Evolutionary conservation across 1,284 basidiomycete species (phyloP).

Genomic region (Xerocomus nothofagi): DNA sequence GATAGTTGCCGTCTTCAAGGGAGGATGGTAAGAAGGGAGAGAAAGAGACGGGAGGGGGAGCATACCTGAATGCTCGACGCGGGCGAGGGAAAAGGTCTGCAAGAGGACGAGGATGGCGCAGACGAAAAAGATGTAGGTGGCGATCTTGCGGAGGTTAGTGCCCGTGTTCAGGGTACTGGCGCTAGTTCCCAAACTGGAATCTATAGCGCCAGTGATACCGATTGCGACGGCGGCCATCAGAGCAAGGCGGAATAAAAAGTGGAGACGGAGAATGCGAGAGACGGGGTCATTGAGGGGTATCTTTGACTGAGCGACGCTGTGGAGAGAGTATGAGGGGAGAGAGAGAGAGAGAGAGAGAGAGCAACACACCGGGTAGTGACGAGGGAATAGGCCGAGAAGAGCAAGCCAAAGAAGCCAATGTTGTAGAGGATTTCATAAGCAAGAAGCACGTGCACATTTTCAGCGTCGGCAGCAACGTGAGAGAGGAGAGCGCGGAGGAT

Average conservation of each 20-base stretch:
- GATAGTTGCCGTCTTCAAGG: conserved; percentile 7
- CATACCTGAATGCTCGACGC: conserved; percentile 24
- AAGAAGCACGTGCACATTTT: conserved; percentile 27
- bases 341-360: not conserved
- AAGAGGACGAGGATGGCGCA: conserved; percentile 41
- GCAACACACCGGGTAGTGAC: conserved; percentile 37
- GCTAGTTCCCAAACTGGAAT: conserved; percentile 9
- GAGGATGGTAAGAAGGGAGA: not conserved
- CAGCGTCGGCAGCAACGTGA: conserved; percentile 21
- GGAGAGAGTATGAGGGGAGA: not conserved
- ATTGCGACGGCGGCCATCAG: conserved; percentile 38
- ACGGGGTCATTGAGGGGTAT: conserved; percentile 32
- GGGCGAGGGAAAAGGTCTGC: conserved; percentile 29
- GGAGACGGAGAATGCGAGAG: conserved; percentile 34
- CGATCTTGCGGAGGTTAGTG: conserved; percentile 33
- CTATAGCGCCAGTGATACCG: conserved; percentile 38
- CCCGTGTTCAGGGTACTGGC: conserved; percentile 12
- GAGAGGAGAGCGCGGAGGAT: conserved; percentile 34
- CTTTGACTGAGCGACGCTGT: conserved; percentile 22
- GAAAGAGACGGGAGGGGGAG: not conserved
- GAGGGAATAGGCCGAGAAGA: conserved; percentile 38
- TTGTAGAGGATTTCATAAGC: conserved; percentile 36
- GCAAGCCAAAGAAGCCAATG: conserved; percentile 39
- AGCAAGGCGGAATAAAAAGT: conserved; percentile 31
- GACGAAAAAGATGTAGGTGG: conserved; percentile 46